A percentile compares a stretch with the other conserved stretches of the same genome.
These are phyloP conservation scores for Urochloa ruziziensis DNA, from an alignment of 176 grass and related monocot genomes.

Conservation along the genomic window DNA sequence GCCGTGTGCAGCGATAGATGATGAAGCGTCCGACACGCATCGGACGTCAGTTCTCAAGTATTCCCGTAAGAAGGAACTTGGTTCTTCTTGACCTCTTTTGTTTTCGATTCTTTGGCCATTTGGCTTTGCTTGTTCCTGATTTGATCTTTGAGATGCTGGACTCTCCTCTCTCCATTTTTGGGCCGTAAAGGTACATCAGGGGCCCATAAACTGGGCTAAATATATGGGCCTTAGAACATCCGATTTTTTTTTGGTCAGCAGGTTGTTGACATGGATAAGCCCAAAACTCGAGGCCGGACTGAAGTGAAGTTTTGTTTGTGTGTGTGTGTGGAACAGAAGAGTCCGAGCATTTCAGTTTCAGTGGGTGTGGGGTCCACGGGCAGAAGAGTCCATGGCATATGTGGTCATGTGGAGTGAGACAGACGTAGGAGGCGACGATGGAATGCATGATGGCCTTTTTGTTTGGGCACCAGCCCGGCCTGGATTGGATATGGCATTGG, in stretches of 20 bases:
- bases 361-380: not conserved
- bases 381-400: not conserved
- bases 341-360: not conserved
- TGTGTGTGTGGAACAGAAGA: not conserved
- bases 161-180: not conserved
- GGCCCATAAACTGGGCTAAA: not conserved
- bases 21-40: too few species aligned
- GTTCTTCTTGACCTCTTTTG: not conserved
- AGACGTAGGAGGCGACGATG: not conserved
- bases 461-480: not conserved
- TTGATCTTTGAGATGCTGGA: not conserved
- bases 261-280: not conserved
- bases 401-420: not conserved
- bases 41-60: too few species aligned
- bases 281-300: not conserved
- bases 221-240: not conserved
- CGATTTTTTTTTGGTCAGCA: not conserved
- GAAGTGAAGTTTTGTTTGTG: not conserved
- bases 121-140: constrained; percentile 10
- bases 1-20: too few species aligned
- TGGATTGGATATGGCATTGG: not conserved
- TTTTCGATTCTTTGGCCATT: not conserved
- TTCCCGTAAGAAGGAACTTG: too few species aligned
- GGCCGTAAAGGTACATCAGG: not conserved
- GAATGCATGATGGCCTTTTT: not conserved